Evolutionary conservation across 164 flowering plant species (phyloP).

Genomic region (Aristolochia fimbriata): DNA sequence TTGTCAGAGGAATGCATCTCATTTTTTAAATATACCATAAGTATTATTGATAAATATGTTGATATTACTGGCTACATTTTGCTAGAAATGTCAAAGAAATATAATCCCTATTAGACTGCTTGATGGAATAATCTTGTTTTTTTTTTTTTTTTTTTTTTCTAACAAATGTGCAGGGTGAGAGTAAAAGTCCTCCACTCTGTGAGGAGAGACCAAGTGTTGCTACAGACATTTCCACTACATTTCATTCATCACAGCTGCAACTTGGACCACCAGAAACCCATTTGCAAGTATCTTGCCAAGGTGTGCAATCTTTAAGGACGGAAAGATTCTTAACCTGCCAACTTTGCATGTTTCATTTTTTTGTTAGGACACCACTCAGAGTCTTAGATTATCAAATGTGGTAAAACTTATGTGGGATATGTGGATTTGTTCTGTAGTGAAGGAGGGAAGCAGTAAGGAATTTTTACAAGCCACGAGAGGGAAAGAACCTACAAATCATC

Average conservation of each 20-base stretch:
- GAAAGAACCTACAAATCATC: no score
- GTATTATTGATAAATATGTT: no score
- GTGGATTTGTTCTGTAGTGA: constrained; percentile 7
- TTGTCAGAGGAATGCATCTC: no score
- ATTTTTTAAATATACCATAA: no score
- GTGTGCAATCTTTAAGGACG: constrained; percentile 6
- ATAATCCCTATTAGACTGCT: not conserved
- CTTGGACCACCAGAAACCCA: constrained; percentile 3
- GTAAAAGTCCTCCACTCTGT: constrained; percentile 4
- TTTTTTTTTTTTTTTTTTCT: not conserved
- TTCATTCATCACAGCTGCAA: constrained; percentile 6
- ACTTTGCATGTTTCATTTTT: not conserved
- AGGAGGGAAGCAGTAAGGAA: not conserved
- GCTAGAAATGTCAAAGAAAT: not conserved
- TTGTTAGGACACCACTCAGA: not conserved
- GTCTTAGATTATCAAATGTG: not conserved
- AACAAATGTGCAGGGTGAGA: constrained; percentile 12
- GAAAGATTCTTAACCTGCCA: not conserved
- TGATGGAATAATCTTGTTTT: not conserved
- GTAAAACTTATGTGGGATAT: constrained; percentile 1
- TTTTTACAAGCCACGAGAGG: not conserved
- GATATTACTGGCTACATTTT: not conserved
- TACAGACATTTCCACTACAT: constrained; percentile 7
- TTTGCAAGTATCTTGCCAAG: constrained; percentile 9
- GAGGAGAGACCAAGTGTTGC: constrained; percentile 8